Conservation (phyloP, 108 stramenopile genomes). For the Nitzschia sp. region DNA sequence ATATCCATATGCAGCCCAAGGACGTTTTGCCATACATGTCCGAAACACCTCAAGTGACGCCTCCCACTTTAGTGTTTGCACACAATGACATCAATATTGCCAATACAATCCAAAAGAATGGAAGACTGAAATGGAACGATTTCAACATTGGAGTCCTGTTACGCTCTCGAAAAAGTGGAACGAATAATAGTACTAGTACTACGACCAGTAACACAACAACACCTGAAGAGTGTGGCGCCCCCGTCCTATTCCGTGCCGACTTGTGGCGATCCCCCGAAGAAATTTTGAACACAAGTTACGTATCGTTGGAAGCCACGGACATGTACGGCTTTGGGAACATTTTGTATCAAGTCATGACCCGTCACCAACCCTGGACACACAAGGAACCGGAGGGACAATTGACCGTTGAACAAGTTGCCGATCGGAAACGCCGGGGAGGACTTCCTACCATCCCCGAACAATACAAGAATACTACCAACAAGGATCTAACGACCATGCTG, state of each 20-base stretch:
- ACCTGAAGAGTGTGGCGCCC: slow-evolving; percentile 34
- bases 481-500: slow-evolving; percentile 28
- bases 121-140: slow-evolving; percentile 62
- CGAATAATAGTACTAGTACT: neutral
- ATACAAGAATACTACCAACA: slow-evolving; percentile 28
- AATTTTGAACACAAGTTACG: slow-evolving; percentile 43
- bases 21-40: neutral
- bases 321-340: slow-evolving; percentile 75
- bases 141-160: slow-evolving; percentile 65
- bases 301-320: slow-evolving; percentile 59
- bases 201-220: neutral
- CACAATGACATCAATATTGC: slow-evolving; percentile 64
- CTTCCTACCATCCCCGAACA: slow-evolving; percentile 38
- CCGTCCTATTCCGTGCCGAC: slow-evolving; percentile 40
- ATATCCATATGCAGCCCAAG: neutral
- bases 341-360: slow-evolving; percentile 55
- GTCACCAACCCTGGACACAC: slow-evolving; percentile 55
- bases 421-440: slow-evolving; percentile 32
- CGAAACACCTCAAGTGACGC: neutral
- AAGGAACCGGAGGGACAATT: slow-evolving; percentile 40
- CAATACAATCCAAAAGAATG: slow-evolving; percentile 40
- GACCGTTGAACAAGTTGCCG: slow-evolving; percentile 25
- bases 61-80: slow-evolving; percentile 26
- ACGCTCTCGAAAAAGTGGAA: slow-evolving; percentile 20
- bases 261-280: slow-evolving; percentile 66